Conservation (phyloP, 208 protist genomes). For the Perkinsela sp. region DNA sequence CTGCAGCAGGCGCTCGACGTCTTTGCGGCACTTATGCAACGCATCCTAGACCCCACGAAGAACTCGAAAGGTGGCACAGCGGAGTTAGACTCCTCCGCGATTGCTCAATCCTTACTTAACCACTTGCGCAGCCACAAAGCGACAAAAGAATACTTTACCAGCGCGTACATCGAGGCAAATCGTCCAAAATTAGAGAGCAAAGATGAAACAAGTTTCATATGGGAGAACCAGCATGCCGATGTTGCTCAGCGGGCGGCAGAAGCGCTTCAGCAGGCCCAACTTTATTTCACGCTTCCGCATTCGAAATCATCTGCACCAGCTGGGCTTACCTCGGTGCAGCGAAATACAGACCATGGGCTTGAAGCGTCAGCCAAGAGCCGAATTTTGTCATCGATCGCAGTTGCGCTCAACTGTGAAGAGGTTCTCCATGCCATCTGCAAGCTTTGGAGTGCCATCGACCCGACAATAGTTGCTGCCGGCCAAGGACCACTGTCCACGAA, state of each 20-base stretch:
- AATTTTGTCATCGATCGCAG: background rate
- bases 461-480: background rate
- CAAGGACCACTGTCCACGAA: background rate
- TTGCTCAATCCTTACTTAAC: background rate
- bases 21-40: background rate
- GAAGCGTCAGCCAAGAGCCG: background rate
- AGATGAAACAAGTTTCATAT: background rate
- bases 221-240: background rate
- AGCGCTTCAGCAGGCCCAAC: background rate
- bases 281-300: background rate
- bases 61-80: background rate
- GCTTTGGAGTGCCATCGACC: background rate
- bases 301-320: too few species aligned
- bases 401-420: background rate
- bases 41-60: background rate
- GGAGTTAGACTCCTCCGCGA: background rate
- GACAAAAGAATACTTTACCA: background rate
- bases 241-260: background rate
- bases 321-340: too few species aligned
- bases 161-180: background rate
- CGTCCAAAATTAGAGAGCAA: background rate
- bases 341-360: too few species aligned
- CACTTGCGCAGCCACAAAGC: background rate
- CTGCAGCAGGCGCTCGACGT: background rate
- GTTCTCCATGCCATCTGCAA: background rate